Conservation (phyloP, 1,284 basidiomycete genomes). For the Anthracocystis walkeri region DNA sequence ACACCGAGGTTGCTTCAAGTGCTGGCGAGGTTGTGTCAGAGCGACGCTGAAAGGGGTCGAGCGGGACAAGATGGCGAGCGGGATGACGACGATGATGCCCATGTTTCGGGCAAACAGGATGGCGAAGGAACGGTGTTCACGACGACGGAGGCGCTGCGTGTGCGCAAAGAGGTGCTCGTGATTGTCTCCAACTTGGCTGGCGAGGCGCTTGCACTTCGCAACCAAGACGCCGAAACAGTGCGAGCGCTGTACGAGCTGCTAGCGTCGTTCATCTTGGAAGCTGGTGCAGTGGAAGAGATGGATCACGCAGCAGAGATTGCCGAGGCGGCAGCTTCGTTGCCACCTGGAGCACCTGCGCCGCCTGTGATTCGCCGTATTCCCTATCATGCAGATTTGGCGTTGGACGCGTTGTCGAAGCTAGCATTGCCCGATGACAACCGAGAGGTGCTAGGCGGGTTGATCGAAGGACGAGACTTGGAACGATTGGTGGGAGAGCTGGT, state of each 20-base stretch:
- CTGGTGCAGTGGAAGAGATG: conserved; percentile 77
- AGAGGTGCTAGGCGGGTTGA: conserved; percentile 76
- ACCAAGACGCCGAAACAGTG: conserved; percentile 72
- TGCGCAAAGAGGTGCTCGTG: conserved; percentile 82
- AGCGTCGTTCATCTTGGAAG: conserved; percentile 81
- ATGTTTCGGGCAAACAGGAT: neutral
- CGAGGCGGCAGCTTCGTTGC: conserved; percentile 31
- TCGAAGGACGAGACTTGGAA: conserved; percentile 76
- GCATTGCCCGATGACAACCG: conserved; percentile 84
- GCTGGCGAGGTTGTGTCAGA: conserved; percentile 68
- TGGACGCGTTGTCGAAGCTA: conserved; percentile 84
- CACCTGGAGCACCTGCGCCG: conserved; percentile 27
- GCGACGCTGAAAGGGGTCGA: conserved; percentile 67
- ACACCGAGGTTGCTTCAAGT: conserved; percentile 78
- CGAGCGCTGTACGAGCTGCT: conserved; percentile 77
- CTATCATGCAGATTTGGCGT: conserved; percentile 78
- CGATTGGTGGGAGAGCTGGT: conserved; percentile 79
- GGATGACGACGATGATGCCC: conserved; percentile 12
- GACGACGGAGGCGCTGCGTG: conserved; percentile 73
- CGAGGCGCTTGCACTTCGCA: conserved; percentile 72
- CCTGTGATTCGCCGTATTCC: conserved; percentile 69
- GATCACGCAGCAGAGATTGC: conserved; percentile 71
- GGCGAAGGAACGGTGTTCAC: conserved; percentile 53
- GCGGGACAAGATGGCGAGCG: conserved; percentile 14
- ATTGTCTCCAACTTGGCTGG: conserved; percentile 79